Conservation (phyloP, 2,329 filamentous ascomycete genomes). For the Alternaria brassicicola region DNA sequence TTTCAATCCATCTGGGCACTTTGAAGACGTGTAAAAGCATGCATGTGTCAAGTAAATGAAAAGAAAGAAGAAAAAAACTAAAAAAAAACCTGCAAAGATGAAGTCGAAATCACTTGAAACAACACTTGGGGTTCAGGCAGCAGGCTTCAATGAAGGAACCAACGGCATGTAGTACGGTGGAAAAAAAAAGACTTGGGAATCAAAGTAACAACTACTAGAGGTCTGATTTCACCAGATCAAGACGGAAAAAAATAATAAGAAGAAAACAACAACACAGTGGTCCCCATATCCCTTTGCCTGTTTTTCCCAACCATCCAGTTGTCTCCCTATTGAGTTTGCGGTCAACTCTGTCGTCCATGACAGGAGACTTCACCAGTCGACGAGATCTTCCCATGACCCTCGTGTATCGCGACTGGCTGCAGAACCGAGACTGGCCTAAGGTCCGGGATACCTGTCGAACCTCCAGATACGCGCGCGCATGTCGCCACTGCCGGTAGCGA, state of each 20-base stretch:
- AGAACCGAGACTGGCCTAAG: constrained; percentile 22
- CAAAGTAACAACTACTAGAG: background rate
- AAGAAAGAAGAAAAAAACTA: no score
- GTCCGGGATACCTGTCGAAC: constrained; percentile 45
- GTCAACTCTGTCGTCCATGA: background rate
- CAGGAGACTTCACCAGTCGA: background rate
- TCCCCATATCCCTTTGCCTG: background rate
- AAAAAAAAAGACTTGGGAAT: background rate
- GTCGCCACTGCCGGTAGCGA: constrained; percentile 95
- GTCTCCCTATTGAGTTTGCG: background rate
- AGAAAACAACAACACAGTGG: background rate
- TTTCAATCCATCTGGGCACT: background rate
- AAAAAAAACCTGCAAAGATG: no score
- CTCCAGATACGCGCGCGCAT: constrained; percentile 98
- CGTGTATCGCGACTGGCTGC: background rate
- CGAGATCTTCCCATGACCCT: background rate
- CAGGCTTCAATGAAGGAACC: background rate
- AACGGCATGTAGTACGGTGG: background rate
- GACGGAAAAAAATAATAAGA: background rate
- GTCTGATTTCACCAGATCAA: background rate
- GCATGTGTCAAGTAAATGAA: background rate
- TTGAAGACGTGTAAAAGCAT: background rate
- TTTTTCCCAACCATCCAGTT: background rate
- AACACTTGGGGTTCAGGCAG: background rate
- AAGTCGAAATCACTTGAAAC: background rate